These are phyloP conservation scores for Globisporangium megalacanthum DNA, from an alignment of 352 stramenopile species.

Conservation along the genomic window DNA sequence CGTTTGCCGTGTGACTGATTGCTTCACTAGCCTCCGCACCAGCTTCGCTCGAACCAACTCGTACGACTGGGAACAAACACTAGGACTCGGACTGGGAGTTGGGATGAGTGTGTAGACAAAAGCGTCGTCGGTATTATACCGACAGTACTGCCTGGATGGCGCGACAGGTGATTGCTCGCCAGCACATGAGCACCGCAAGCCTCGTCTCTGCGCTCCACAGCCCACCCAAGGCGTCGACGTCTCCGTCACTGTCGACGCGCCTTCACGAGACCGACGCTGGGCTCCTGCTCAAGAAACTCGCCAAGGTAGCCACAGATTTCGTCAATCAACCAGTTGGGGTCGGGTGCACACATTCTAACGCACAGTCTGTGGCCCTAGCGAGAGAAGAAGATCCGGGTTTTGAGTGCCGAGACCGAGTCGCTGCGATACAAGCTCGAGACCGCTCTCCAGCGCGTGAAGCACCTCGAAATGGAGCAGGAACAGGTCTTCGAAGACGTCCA, in stretches of 20 bases:
- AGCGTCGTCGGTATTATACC: background rate
- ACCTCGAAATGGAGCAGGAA: constrained; percentile 82
- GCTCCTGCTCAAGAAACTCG: constrained; percentile 17
- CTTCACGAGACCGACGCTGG: constrained; percentile 2
- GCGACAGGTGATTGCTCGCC: background rate
- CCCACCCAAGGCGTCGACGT: background rate
- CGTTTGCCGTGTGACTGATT: background rate
- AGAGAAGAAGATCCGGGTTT: constrained; percentile 49
- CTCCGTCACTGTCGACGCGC: background rate
- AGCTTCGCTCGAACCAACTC: constrained; percentile 22
- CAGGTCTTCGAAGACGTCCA: constrained; percentile 75
- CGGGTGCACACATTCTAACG: background rate
- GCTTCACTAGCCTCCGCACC: background rate
- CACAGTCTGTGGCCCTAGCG: constrained; percentile 13
- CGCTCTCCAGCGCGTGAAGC: constrained; percentile 54
- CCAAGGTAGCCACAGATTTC: constrained; percentile 10
- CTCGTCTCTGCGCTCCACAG: constrained; percentile 6
- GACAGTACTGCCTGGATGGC: background rate
- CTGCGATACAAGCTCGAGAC: constrained; percentile 38
- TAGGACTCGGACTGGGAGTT: background rate
- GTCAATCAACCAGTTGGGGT: background rate
- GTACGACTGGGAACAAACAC: constrained; percentile 4
- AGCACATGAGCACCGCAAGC: constrained; percentile 2
- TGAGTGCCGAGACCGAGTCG: constrained; percentile 29
- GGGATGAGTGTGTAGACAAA: background rate